phyloP scores from a whole-genome alignment of 176 grass and related monocot genomes.

The Zea luxurians region DNA sequence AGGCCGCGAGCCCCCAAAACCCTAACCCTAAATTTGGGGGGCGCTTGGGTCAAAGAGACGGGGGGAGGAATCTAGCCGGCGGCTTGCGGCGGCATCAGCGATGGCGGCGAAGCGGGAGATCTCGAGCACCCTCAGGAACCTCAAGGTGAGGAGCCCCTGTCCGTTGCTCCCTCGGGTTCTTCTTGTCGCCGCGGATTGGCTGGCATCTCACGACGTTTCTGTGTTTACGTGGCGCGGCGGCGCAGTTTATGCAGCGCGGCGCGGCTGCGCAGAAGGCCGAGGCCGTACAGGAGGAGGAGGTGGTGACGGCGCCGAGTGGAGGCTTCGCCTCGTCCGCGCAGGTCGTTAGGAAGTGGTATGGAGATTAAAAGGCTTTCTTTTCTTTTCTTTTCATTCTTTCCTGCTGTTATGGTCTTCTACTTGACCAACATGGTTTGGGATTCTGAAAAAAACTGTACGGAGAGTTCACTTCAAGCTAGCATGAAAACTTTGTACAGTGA shows the following conservation, averaged over 20 bases:
- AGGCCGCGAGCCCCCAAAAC: neutral
- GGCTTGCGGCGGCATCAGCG: neutral
- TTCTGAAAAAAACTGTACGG: neutral
- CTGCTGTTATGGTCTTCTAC: neutral
- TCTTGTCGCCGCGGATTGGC: neutral
- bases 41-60: neutral
- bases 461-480: neutral
- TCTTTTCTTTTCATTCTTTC: neutral
- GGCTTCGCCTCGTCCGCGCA: slow-evolving; percentile 19
- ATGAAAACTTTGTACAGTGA: neutral
- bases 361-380: neutral
- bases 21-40: slow-evolving; percentile 43
- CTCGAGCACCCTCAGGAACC: slow-evolving; percentile 77
- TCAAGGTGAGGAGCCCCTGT: slow-evolving; percentile 50
- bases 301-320: neutral
- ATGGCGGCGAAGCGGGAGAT: slow-evolving; percentile 91
- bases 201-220: slow-evolving; percentile 2
- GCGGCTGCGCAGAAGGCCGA: slow-evolving; percentile 48
- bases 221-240: neutral
- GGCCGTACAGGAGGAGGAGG: neutral
- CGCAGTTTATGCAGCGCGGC: slow-evolving; percentile 91
- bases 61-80: neutral
- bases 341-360: slow-evolving; percentile 51
- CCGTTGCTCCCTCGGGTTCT: neutral
- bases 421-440: neutral